A percentile compares a stretch with the other conserved stretches of the same genome.
These are phyloP conservation scores for Candida broadrunensis DNA, from an alignment of 805 yeast species.

Conservation along the genomic window DNA sequence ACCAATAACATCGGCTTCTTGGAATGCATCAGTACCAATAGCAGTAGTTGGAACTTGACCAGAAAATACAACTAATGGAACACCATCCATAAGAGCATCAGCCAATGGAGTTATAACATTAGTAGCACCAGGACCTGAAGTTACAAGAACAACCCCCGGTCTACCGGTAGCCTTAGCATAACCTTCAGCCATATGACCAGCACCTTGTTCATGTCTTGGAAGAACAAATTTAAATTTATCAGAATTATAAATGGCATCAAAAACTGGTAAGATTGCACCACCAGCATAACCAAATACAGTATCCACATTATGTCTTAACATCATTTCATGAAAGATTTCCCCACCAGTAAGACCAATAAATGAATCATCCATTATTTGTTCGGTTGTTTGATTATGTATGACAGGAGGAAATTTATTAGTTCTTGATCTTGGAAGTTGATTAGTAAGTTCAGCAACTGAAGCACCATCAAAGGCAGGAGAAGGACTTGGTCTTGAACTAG, in stretches of 20 bases:
- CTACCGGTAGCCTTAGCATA: constrained; percentile 94
- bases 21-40: constrained; percentile 98
- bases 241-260: constrained; percentile 93
- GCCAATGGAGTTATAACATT: constrained; percentile 98
- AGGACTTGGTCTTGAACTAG: constrained; percentile 41
- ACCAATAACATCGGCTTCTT: constrained; percentile 97
- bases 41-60: constrained; percentile 97
- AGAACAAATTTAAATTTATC: constrained; percentile 83
- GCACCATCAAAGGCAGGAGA: constrained; percentile 50
- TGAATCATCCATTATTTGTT: constrained; percentile 65
- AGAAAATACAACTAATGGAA: constrained; percentile 92
- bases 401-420: neutral
- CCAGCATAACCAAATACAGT: constrained; percentile 98
- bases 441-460: constrained; percentile 13
- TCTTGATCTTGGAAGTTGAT: neutral
- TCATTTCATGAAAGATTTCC: constrained; percentile 98
- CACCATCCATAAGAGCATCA: constrained; percentile 96
- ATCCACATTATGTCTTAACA: constrained; percentile 93
- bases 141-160: constrained; percentile 96
- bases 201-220: constrained; percentile 98
- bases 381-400: constrained; percentile 6
- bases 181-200: constrained; percentile 99
- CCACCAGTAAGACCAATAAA: constrained; percentile 98
- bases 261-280: constrained; percentile 97
- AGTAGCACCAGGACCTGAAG: constrained; percentile 99